Base-by-base conservation (phyloP, 352 stramenopile genomes). In the Discostella stelligera region DNA sequence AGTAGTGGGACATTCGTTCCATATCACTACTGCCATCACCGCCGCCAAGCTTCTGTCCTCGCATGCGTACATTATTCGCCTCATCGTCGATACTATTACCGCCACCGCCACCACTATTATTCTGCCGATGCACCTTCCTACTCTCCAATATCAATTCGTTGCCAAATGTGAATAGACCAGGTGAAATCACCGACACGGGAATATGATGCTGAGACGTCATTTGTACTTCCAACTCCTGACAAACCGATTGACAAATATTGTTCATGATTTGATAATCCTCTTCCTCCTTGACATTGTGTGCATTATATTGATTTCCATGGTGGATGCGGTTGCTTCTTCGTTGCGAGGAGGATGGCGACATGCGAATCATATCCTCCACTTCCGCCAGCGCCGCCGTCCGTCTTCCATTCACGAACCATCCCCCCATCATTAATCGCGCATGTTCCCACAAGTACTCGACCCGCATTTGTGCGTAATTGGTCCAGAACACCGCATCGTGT, bases 381-480 rank as follows among this genome's bases (percentile, higher is more conserved):
- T 69, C 82, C n/a, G 85, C 85, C 10, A 88, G 37, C 41, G 77
- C 62, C 0, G 80, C 74, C 11, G 82, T 91, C 44, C 77, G 77
- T 25, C 80, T 85, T 0, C 85, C 85, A 59, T 77, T 73, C 9
- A 86, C 59, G 63, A 71, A 77, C 1, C 53, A 16, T 20, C 69
- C 58, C 52, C 32, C 21, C 60, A 61, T 21, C 54, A 79, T 50
- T 14, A 80, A 58, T 27, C n/a, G 73, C 27, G 54, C 62, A 65
- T 91, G 85, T 14, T 44, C 77, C 54, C 78, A 80, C 21, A 91
- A 64, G 61, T 91, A 91, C 58, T 91, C 85, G 6, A 82, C 70
- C 49, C 77, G 62, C 85, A 91, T 89, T 69, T 91, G 82, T 62
- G 48, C 85, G 66, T 77, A 91, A 66, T 91, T 91, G 0, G 80